A percentile compares a stretch with the other conserved stretches of the same genome.
Evolutionary conservation across 495 filamentous ascomycete genomes (phyloP).

Genomic region (Penicillium pulvis): DNA sequence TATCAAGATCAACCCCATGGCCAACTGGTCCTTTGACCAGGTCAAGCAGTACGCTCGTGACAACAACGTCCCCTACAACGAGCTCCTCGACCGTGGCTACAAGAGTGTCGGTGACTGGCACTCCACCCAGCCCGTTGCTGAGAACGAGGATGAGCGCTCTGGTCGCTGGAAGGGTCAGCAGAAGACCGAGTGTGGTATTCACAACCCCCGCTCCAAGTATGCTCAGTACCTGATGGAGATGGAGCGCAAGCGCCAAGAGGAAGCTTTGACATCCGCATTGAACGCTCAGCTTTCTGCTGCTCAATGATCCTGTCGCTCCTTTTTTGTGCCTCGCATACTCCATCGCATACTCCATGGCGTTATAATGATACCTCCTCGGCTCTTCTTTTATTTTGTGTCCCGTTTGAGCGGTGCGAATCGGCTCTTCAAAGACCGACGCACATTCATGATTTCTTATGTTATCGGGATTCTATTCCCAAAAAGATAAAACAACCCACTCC

Average conservation of each 20-base stretch:
- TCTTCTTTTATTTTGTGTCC: background rate
- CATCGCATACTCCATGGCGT: conserved; percentile 26
- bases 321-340: conserved; percentile 13
- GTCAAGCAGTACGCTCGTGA: conserved; percentile 84
- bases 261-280: conserved; percentile 51
- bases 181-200: conserved; percentile 98
- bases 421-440: conserved; percentile 3
- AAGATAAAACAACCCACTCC: conserved; percentile 11
- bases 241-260: conserved; percentile 72
- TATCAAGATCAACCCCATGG: conserved; percentile 98
- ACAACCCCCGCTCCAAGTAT: conserved; percentile 93
- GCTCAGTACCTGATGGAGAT: conserved; percentile 77
- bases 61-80: conserved; percentile 92
- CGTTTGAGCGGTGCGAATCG: conserved; percentile 4
- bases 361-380: conserved; percentile 25
- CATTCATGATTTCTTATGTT: conserved; percentile 8
- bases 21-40: conserved; percentile 91
- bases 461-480: conserved; percentile 7
- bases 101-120: conserved; percentile 99
- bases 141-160: conserved; percentile 93
- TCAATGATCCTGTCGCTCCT: conserved; percentile 24
- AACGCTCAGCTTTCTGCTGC: conserved; percentile 36
- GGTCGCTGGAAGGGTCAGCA: conserved; percentile 93
- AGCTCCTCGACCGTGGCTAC: conserved; percentile 85
- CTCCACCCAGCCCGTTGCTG: conserved; percentile 85